Conservation (phyloP, 1,139 yeast species). For the Candida sp. region DNA sequence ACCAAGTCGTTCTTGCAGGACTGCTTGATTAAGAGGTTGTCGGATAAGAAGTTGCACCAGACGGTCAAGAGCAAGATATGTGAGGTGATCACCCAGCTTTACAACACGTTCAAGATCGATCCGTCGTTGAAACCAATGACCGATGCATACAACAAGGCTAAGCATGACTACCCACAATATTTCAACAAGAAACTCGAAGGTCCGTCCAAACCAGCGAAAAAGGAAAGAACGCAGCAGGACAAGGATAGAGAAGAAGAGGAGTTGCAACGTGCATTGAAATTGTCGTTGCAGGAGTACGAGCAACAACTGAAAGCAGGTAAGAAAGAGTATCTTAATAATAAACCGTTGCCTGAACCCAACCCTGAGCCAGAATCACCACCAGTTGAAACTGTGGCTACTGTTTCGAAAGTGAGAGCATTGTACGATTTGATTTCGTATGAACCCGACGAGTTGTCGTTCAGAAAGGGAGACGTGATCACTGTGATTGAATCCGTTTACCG, state of each 20-base stretch:
- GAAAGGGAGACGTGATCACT: conserved; percentile 77
- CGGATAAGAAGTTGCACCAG: conserved; percentile 62
- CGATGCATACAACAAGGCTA: conserved; percentile 57
- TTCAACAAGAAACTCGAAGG: conserved; percentile 23
- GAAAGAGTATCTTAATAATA: conserved; percentile 29
- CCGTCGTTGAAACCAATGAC: conserved; percentile 76
- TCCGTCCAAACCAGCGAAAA: conserved; percentile 69
- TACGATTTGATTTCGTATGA: conserved; percentile 80
- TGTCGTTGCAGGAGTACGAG: conserved; percentile 74
- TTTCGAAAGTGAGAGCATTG: conserved; percentile 79
- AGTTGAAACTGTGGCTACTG: conserved; percentile 47
- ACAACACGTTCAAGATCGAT: conserved; percentile 60
- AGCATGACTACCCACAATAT: conserved; percentile 47
- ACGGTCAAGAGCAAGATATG: conserved; percentile 69
- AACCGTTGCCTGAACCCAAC: conserved; percentile 32
- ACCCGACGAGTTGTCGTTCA: conserved; percentile 72
- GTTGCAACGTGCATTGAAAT: conserved; percentile 73
- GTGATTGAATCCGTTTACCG: conserved; percentile 88
- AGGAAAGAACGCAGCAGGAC: conserved; percentile 51
- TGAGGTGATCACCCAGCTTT: conserved; percentile 72
- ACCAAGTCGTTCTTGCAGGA: conserved; percentile 65
- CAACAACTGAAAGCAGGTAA: conserved; percentile 25
- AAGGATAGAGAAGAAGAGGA: conserved; percentile 77
- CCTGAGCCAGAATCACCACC: conserved; percentile 14
- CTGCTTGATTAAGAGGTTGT: conserved; percentile 55